phyloP scores from a whole-genome alignment of 1,139 yeast species.

The Pichia sp. region DNA sequence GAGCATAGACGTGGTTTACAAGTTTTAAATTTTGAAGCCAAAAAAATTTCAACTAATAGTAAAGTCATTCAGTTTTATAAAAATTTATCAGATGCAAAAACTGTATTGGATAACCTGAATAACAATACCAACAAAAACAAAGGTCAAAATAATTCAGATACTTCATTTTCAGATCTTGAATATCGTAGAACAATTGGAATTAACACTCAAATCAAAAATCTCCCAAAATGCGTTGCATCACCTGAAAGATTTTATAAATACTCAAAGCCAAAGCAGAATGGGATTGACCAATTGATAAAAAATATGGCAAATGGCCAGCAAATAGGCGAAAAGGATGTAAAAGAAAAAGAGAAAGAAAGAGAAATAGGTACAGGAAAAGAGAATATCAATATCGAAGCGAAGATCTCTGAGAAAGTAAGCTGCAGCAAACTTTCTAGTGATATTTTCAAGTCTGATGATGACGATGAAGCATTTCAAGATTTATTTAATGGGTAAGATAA shows the following conservation, averaged over 20 bases:
- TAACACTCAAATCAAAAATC: constrained; percentile 12
- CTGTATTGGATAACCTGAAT: constrained; percentile 10
- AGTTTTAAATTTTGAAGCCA: constrained; percentile 59
- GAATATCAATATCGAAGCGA: no score
- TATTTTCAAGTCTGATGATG: constrained; percentile 4
- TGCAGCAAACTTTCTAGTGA: constrained; percentile 1
- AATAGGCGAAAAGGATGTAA: no score
- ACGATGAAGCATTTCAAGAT: background rate
- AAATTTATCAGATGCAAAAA: constrained; percentile 32
- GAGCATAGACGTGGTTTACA: constrained; percentile 74
- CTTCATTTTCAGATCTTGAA: background rate
- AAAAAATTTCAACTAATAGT: constrained; percentile 54
- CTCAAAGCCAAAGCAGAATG: no score
- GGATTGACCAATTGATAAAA: no score
- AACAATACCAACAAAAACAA: background rate
- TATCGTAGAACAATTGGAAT: constrained; percentile 4
- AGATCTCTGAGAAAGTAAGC: no score
- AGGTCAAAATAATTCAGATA: background rate
- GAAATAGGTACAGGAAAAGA: no score
- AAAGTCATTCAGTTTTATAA: constrained; percentile 58
- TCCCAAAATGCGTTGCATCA: constrained; percentile 10
- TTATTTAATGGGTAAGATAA: background rate
- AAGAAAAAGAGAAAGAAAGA: no score
- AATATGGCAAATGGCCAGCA: no score
- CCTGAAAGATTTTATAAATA: constrained; percentile 15